Conservation (phyloP, 352 stramenopile species). For the Pythium aquatile region DNA sequence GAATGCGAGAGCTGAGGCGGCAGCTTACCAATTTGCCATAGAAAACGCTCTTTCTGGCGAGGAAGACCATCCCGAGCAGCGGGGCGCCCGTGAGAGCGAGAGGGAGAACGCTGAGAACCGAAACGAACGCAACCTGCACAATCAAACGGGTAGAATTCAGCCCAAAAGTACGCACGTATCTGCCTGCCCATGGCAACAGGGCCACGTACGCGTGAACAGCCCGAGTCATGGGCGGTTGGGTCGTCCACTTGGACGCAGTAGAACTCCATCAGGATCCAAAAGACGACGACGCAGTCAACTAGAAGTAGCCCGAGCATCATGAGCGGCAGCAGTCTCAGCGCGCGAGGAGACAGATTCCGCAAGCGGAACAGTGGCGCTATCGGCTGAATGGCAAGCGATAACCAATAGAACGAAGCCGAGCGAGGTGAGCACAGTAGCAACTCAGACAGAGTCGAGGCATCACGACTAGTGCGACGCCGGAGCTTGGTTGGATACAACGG, state of each 20-base stretch:
- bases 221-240: constrained; percentile 62
- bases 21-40: constrained; percentile 61
- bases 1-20: neutral
- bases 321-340: constrained; percentile 42
- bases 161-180: too few relatives aligned
- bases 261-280: constrained; percentile 83
- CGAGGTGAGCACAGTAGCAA: constrained; percentile 23
- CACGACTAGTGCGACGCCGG: constrained; percentile 11
- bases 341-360: constrained; percentile 38
- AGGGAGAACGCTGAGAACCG: constrained; percentile 60
- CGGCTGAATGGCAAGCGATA: constrained; percentile 41
- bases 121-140: constrained; percentile 54
- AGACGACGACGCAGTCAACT: constrained; percentile 56
- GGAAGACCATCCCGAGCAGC: constrained; percentile 66
- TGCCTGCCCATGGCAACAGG: neutral
- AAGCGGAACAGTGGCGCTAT: constrained; percentile 63
- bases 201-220: constrained; percentile 67
- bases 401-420: constrained; percentile 16
- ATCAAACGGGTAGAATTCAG: neutral
- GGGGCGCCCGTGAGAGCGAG: constrained; percentile 56
- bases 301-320: constrained; percentile 64
- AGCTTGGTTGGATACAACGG: constrained; percentile 21
- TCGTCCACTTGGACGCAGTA: constrained; percentile 87
- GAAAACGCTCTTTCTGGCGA: constrained; percentile 71
- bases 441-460: constrained; percentile 13